Percentiles rank a stretch among this genome's conserved stretches.
phyloP scores from a whole-genome alignment of 441 rosid genomes.

The Jatropha multifida region DNA sequence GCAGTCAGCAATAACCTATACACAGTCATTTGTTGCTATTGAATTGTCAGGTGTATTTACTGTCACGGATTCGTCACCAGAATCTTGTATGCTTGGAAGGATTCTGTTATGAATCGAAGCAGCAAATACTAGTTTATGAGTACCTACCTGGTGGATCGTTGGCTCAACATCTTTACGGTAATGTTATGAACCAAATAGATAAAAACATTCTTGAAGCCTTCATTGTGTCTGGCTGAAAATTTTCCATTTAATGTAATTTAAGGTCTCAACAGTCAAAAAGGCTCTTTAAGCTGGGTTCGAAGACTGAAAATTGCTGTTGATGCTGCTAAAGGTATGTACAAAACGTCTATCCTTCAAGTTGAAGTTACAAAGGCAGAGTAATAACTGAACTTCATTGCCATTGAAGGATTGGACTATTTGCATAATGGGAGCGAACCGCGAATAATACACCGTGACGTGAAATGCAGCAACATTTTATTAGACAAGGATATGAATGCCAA shows the following conservation, averaged over 20 bases:
- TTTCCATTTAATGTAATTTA: constrained; percentile 14
- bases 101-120: constrained; percentile 76
- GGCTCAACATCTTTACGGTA: constrained; percentile 86
- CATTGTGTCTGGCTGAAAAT: neutral
- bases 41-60: constrained; percentile 57
- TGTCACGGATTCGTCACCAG: constrained; percentile 81
- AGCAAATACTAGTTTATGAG: constrained; percentile 86
- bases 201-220: neutral
- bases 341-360: neutral
- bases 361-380: neutral
- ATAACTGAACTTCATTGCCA: constrained; percentile 11
- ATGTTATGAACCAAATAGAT: constrained; percentile 10
- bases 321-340: constrained; percentile 77
- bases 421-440: constrained; percentile 89
- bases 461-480: constrained; percentile 80
- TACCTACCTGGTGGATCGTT: constrained; percentile 85
- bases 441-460: constrained; percentile 86
- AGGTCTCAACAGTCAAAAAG: constrained; percentile 60
- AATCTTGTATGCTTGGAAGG: constrained; percentile 90
- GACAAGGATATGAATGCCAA: constrained; percentile 89
- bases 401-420: constrained; percentile 82
- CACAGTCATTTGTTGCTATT: neutral
- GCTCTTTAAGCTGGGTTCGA: constrained; percentile 81
- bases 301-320: constrained; percentile 86
- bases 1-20: no score